Evolutionary conservation across 169 alveolate genomes (phyloP).

Genomic region (Eimeria maxima): DNA sequence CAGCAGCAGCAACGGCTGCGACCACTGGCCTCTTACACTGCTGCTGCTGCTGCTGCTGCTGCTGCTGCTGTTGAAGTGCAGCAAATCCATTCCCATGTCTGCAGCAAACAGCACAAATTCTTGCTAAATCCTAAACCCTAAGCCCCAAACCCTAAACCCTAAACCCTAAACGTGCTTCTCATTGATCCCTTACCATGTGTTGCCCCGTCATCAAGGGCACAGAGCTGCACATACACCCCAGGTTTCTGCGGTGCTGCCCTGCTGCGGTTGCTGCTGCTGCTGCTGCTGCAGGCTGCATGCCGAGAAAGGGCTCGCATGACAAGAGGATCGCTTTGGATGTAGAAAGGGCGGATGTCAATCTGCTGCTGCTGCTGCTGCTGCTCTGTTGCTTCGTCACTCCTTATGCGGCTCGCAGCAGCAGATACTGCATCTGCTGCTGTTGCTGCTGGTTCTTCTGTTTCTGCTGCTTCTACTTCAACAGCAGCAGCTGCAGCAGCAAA

Average conservation of each 20-base stretch:
- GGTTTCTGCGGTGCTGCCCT: constrained; percentile 4
- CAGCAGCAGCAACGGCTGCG: too few relatives aligned
- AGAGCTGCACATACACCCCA: constrained; percentile 53
- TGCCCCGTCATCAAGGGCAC: constrained; percentile 55
- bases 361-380: constrained; percentile 70
- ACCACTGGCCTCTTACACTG: too few relatives aligned
- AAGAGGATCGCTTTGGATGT: background rate
- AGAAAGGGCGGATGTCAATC: background rate
- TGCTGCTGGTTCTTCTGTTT: background rate
- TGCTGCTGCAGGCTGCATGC: constrained; percentile 51
- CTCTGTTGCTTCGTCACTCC: background rate
- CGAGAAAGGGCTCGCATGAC: background rate
- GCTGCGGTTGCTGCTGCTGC: constrained; percentile 1
- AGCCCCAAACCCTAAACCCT: constrained; percentile 53
- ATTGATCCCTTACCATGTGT: background rate
- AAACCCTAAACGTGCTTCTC: background rate
- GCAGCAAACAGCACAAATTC: background rate
- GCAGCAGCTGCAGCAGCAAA: constrained; percentile 15
- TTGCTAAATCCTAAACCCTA: background rate
- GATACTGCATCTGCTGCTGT: background rate
- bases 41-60: background rate
- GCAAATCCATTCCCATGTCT: background rate
- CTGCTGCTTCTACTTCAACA: background rate
- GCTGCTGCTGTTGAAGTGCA: background rate
- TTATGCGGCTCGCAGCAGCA: background rate